Evolutionary conservation across 2,329 filamentous ascomycete genomes (phyloP).

Genomic region (Chrysoporthe puriensis): DNA sequence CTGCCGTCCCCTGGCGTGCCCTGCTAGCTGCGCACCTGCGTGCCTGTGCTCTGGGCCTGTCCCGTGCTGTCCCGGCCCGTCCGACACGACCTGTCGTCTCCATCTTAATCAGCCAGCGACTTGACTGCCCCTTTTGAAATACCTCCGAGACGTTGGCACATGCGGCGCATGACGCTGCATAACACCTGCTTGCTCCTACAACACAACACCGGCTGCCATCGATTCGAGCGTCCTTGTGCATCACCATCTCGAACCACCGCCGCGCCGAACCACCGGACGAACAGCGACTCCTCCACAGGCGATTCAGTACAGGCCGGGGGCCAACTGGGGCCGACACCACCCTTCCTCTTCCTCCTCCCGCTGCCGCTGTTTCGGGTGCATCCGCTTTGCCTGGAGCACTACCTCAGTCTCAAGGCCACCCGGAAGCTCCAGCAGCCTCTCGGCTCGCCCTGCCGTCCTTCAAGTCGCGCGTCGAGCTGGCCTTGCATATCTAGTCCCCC

Average conservation of each 20-base stretch:
- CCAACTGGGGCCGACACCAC: conserved; percentile 17
- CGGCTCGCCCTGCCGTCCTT: conserved; percentile 23
- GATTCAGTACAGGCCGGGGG: conserved; percentile 13
- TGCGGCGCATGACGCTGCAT: conserved; percentile 26
- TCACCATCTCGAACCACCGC: conserved; percentile 1
- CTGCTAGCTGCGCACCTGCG: too few relatives aligned
- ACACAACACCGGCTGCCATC: conserved; percentile 2
- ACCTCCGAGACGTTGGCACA: neutral
- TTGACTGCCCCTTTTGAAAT: conserved; percentile 13
- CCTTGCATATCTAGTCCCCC: conserved; percentile 8
- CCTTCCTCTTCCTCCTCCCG: conserved; percentile 13
- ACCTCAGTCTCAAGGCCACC: neutral
- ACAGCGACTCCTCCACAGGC: neutral
- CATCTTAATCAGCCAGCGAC: conserved; percentile 16
- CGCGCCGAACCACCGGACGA: neutral
- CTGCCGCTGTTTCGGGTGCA: conserved; percentile 17
- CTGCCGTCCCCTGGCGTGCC: neutral
- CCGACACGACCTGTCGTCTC: conserved; percentile 1
- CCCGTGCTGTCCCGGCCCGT: neutral
- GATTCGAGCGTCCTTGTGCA: conserved; percentile 17
- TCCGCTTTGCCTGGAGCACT: conserved; percentile 1
- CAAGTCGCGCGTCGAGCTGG: conserved; percentile 17
- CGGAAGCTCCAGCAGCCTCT: conserved; percentile 15
- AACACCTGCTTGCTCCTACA: conserved; percentile 15
- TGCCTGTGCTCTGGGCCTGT: neutral